A percentile compares a stretch with the other conserved stretches of the same genome.
These are phyloP conservation scores for Penicillium griseofulvum DNA, from an alignment of 2,329 filamentous ascomycete genomes.

Conservation along the genomic window DNA sequence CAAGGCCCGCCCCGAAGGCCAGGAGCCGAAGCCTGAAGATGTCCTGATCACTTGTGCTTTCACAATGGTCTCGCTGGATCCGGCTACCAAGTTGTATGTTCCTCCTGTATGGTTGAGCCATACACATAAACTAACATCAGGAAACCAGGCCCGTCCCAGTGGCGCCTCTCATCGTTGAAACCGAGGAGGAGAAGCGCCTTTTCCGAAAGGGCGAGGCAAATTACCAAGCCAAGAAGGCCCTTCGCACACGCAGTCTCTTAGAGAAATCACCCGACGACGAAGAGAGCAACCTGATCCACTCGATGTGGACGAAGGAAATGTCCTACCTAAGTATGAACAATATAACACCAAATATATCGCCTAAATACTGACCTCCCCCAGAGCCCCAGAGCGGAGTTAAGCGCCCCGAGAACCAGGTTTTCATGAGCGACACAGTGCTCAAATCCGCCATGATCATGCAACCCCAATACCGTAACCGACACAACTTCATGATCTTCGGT, in stretches of 20 bases:
- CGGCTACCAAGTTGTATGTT: slow-evolving; percentile 60
- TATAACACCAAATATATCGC: background rate
- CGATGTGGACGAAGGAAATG: slow-evolving; percentile 68
- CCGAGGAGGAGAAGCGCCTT: slow-evolving; percentile 61
- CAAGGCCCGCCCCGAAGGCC: slow-evolving; percentile 60
- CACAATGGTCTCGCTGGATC: slow-evolving; percentile 74
- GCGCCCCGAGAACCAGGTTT: slow-evolving; percentile 57
- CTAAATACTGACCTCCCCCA: slow-evolving; percentile 11
- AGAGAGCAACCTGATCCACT: slow-evolving; percentile 69
- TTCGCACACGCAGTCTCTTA: slow-evolving; percentile 59
- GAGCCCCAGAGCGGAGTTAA: slow-evolving; percentile 56
- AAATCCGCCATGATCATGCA: slow-evolving; percentile 72
- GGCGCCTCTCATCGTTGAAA: slow-evolving; percentile 61
- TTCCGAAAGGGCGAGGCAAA: slow-evolving; percentile 65
- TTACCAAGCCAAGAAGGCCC: slow-evolving; percentile 64
- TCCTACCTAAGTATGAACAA: slow-evolving; percentile 55
- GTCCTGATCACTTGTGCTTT: slow-evolving; percentile 70
- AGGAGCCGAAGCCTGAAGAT: slow-evolving; percentile 57
- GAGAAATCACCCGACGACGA: slow-evolving; percentile 68
- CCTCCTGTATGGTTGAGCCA: background rate
- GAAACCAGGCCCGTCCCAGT: slow-evolving; percentile 57
- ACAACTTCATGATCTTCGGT: slow-evolving; percentile 77
- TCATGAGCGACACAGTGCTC: slow-evolving; percentile 63
- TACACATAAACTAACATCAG: slow-evolving; percentile 7
- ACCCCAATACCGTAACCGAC: slow-evolving; percentile 66